Base-by-base conservation (phyloP, 192 early-diverging fungal species). In the Podila clonocystis region DNA sequence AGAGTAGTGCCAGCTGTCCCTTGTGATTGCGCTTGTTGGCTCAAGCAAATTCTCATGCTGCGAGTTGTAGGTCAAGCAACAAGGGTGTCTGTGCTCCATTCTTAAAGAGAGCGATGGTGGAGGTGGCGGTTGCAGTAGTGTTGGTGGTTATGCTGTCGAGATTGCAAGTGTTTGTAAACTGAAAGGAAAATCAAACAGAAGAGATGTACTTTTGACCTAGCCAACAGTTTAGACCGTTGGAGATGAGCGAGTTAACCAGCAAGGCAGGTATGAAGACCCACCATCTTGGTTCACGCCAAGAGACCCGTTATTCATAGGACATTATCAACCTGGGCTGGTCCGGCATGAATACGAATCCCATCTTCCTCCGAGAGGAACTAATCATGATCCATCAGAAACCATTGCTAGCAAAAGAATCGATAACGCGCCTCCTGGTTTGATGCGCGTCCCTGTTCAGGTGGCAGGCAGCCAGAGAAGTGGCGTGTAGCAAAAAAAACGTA, bases 401-500 rank as follows among this genome's bases (percentile, higher is more conserved):
- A 17, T 4, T 17, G 15, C 41, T 1, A 15, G 41, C 15, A 45
- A 8, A 45, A 9, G 34, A 17, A 45, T 45, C 41, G 41, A 45
- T 3, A 45, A 45, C 41, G 41, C 41, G 13, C 41, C 17, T 45
- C 15, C 15, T 45, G 34, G 13, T 45, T 17, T 17, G 13, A 15
- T 45, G 41, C 41, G 41, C 41, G 41, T 30, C 34, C 30, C 41
- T 28, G 31, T 24, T 59, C 50, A 17, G 62, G 58, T 34, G 62
- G 41, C 59, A 52, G 24, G 49, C 31, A 8, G 3, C 34, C 34
- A 36, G 9, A 36, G 9, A 9, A 36, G 34, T 58, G 49, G 15
- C 24, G n/a, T 50, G 62, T 13, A 57, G 29, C 64, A 30, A 63
- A 24, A 33, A 33, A 36, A 26, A 58, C 41, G 62, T 62, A 60